Evolutionary conservation across 2,329 filamentous ascomycete genomes (phyloP).

Genomic region (Elsinoe perseae): DNA sequence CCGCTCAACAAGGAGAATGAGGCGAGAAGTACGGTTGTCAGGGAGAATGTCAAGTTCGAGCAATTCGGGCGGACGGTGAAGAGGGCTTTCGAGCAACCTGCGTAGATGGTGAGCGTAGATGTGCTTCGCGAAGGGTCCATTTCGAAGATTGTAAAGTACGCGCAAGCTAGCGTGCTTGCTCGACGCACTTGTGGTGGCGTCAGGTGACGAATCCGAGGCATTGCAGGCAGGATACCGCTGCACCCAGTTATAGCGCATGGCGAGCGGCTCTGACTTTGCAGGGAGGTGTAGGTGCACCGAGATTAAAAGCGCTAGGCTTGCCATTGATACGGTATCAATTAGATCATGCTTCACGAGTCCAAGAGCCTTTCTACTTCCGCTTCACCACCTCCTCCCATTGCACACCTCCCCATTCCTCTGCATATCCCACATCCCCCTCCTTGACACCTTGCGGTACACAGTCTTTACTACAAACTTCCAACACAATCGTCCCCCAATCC

Average conservation of each 20-base stretch:
- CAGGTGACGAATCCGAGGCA: not conserved
- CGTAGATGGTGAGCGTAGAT: conserved; percentile 29
- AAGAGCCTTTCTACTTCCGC: conserved; percentile 14
- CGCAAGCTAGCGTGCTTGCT: too few relatives aligned
- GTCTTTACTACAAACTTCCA: conserved; percentile 75
- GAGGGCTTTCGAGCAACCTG: conserved; percentile 77
- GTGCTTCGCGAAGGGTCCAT: too few relatives aligned
- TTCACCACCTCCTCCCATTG: conserved; percentile 77
- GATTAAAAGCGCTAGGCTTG: not conserved
- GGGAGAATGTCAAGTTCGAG: conserved; percentile 89
- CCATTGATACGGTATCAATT: not conserved
- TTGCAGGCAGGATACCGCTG: too few relatives aligned
- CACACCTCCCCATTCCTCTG: conserved; percentile 96
- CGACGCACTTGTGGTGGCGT: not conserved
- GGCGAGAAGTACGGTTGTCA: conserved; percentile 88
- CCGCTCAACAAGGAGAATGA: conserved; percentile 96
- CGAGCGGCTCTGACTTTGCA: too few relatives aligned
- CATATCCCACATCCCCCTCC: conserved; percentile 62
- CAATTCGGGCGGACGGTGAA: conserved; percentile 74
- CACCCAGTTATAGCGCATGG: too few relatives aligned
- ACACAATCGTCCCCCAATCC: conserved; percentile 93
- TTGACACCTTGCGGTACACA: conserved; percentile 55
- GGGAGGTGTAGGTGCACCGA: too few relatives aligned
- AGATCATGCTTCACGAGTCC: conserved; percentile 1
- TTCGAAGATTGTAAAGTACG: not conserved